Evolutionary conservation across 768 basidiomycete genomes (phyloP).

Genomic region (Tubosaeta sp.): DNA sequence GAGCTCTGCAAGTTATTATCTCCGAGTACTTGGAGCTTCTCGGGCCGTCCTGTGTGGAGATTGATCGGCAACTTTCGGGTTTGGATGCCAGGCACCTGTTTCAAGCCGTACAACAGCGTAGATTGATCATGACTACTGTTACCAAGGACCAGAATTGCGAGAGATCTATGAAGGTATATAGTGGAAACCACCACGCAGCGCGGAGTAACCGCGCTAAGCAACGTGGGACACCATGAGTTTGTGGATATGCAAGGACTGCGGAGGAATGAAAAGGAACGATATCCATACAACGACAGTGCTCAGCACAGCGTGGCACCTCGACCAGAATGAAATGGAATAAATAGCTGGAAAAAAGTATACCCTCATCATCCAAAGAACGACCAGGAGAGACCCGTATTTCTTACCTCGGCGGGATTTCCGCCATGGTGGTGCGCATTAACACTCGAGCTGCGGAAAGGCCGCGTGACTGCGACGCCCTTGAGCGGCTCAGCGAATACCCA

Average conservation of each 20-base stretch:
- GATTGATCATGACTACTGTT: not conserved
- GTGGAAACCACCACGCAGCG: not conserved
- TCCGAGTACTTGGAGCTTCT: too few relatives aligned
- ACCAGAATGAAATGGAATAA: not conserved
- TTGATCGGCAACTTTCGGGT: not conserved
- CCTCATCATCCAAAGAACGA: slow-evolving; percentile 47
- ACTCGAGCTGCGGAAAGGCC: slow-evolving; percentile 61
- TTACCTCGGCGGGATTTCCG: slow-evolving; percentile 26
- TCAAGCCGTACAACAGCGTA: not conserved
- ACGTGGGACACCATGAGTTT: not conserved
- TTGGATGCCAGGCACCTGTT: not conserved
- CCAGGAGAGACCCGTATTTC: slow-evolving; percentile 64
- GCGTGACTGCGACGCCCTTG: slow-evolving; percentile 53
- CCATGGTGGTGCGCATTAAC: slow-evolving; percentile 47
- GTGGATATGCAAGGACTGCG: not conserved
- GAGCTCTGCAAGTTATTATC: too few relatives aligned
- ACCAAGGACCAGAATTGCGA: not conserved
- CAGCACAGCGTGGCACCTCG: not conserved
- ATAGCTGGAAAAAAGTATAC: not conserved
- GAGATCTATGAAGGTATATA: not conserved
- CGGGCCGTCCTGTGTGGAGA: too few relatives aligned
- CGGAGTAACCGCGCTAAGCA: not conserved
- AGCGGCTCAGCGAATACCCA: slow-evolving; percentile 72
- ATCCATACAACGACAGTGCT: not conserved
- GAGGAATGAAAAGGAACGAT: not conserved